Evolutionary conservation across 2,329 filamentous ascomycete species (phyloP).

Genomic region (Cladobotryum protrusum): DNA sequence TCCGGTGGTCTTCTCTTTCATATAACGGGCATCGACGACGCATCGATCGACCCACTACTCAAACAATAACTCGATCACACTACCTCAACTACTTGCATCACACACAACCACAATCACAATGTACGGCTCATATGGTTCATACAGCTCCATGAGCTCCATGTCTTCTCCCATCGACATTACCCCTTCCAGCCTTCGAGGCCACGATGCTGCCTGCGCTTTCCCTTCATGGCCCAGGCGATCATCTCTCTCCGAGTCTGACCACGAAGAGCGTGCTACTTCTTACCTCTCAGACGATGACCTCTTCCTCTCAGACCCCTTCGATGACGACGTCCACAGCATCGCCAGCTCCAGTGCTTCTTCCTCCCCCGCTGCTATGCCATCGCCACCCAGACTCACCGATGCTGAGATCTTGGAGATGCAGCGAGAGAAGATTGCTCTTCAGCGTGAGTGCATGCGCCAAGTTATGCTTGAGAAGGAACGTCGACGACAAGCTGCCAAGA

Average conservation of each 20-base stretch:
- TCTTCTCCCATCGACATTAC: conserved; percentile 43
- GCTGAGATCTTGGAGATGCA: conserved; percentile 45
- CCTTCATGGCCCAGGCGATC: conserved; percentile 53
- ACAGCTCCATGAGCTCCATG: conserved; percentile 41
- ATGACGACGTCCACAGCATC: conserved; percentile 44
- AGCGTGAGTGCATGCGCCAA: conserved; percentile 47
- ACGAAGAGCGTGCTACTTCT: conserved; percentile 42
- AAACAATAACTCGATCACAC: too few relatives aligned
- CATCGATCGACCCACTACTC: too few relatives aligned
- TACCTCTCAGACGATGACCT: conserved; percentile 61
- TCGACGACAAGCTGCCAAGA: conserved; percentile 34
- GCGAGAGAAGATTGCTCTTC: conserved; percentile 43
- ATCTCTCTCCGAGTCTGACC: conserved; percentile 40
- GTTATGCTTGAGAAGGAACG: conserved; percentile 50
- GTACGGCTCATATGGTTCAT: conserved; percentile 46
- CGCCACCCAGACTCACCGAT: conserved; percentile 35
- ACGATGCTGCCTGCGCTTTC: conserved; percentile 46
- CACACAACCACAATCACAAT: conserved; percentile 23
- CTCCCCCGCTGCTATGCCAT: conserved; percentile 23
- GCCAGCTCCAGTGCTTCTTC: conserved; percentile 39
- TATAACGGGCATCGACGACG: neutral
- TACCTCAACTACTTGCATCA: neutral
- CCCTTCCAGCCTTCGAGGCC: conserved; percentile 32
- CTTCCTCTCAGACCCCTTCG: conserved; percentile 44
- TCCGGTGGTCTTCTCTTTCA: neutral